Base-by-base conservation (phyloP, 805 yeast species). In the Lipomyces kockii region DNA sequence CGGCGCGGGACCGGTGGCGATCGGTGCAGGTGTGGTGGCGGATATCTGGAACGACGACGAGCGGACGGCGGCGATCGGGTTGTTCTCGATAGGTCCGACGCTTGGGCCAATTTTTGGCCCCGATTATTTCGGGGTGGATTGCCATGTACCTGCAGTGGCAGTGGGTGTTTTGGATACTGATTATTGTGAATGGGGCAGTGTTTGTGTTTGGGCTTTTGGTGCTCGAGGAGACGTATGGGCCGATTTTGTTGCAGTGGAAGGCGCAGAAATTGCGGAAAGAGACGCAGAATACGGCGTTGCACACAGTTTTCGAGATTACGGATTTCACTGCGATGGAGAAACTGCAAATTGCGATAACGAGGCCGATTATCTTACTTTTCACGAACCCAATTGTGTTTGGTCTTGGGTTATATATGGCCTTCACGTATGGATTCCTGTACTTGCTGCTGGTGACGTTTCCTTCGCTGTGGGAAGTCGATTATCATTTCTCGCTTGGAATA, bases 391-490 rank as follows among this genome's bases (percentile, higher is more conserved):
- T 81, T 49, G 72, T 81, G 64, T 63, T 78, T 34, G 69, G 79
- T 58, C 67, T 79, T 27, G 75, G 80, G 14, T 58, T 80, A 2
- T 80, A 78, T 74, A 77, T 76, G 64, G 80, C 82, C 11, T 77
- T 78, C 68, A 74, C 79, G 32, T 81, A 78, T 64, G 82, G 82
- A 3, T 75, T 80, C 57, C 71, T 79, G 60, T 91, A 91, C 76
- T 76, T 90, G 73, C 83, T 89, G 73, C 80, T 91, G 72, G 87
- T 88, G 49, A 94, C 95, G 0, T 86, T 88, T 71, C 96, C 97
- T 57, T 80, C 87, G 70, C 87, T 90, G 35, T 89, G 90, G 76
- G 80, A 78, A 8, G 78, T 75, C 51, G 88, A 87, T 60, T 91
- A 91, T 74, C 83, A 83, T 29, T 88, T 84, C 83, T 66, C 67